Evolutionary conservation across 78 protist genomes (phyloP), one percentile per base, ranked within the genome.

Genomic region (Dictyostelium capitatum): DNA sequence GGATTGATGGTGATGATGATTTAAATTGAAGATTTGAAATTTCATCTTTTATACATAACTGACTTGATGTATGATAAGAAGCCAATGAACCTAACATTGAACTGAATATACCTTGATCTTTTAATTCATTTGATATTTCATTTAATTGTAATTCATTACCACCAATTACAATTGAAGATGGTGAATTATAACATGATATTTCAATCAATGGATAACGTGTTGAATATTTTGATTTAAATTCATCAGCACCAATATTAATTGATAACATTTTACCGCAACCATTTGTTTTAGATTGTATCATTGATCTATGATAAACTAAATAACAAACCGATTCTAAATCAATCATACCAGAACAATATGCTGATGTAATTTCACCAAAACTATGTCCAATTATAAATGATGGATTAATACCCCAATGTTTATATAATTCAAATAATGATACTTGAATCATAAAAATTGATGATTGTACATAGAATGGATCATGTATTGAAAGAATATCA

Each of bases 221-320:
- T 65, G 32, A 30, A 65, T 30, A 30, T 28, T 65, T 14, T 19
- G 0, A 5, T 32, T 41, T 41, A 19, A 48, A 79, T 30, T 79
- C 30, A 10, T 54, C 54, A 7, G 28, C 6, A 43, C 59, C 4
- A 7, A 79, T 56, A 17, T 30, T n/a, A 0, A 79, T 67, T 56
- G 62, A 64, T 1, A 79, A 6, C 84, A 79, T 79, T 79, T 73
- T 56, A 17, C 84, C 84, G 30, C 32, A 59, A 37, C 84, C 84
- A 41, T 25, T 56, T 37, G 84, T 79, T 59, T 59, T 67, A 12
- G 28, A 15, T 59, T 79, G 84, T 37, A 2, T 0, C 1, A 37
- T 17, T 6, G 75, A 28, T 59, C 84, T 79, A 14, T 56, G 15
- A 59, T 79, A 43, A 7, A 79, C 57, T 10, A 79, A 17, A 4